Evolutionary conservation across 345 rosid genomes (phyloP).

Genomic region (Triadica sebifera): DNA sequence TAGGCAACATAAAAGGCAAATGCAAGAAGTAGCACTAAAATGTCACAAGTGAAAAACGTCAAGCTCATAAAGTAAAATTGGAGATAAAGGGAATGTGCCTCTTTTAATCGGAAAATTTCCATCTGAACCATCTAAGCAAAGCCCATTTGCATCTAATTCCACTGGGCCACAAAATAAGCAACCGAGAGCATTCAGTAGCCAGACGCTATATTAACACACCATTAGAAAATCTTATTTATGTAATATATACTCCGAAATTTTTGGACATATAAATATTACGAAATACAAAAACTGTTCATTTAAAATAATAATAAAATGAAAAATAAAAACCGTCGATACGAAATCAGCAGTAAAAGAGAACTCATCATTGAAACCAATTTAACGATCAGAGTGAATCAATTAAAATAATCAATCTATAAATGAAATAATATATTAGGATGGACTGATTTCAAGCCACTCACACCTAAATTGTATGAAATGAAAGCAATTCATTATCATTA

Average conservation of each 20-base stretch:
- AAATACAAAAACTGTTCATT: background rate
- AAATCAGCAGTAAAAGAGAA: background rate
- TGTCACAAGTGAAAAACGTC: background rate
- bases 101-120: background rate
- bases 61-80: background rate
- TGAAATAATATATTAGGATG: too few species aligned
- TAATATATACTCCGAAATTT: too few species aligned
- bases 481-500: background rate
- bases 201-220: too few species aligned
- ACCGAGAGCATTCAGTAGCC: too few species aligned
- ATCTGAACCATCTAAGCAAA: background rate
- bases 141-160: slow-evolving; percentile 1
- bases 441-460: too few species aligned
- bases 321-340: background rate
- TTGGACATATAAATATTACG: too few species aligned
- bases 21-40: background rate
- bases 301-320: background rate
- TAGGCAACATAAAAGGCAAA: slow-evolving; percentile 6
- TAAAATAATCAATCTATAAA: too few species aligned
- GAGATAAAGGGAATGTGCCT: background rate
- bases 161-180: background rate
- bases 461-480: too few species aligned
- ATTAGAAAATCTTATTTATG: too few species aligned
- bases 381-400: background rate
- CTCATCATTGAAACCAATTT: background rate